phyloP scores from a whole-genome alignment of 2,329 filamentous ascomycete genomes.

The Hirsutella minnesotensis region DNA sequence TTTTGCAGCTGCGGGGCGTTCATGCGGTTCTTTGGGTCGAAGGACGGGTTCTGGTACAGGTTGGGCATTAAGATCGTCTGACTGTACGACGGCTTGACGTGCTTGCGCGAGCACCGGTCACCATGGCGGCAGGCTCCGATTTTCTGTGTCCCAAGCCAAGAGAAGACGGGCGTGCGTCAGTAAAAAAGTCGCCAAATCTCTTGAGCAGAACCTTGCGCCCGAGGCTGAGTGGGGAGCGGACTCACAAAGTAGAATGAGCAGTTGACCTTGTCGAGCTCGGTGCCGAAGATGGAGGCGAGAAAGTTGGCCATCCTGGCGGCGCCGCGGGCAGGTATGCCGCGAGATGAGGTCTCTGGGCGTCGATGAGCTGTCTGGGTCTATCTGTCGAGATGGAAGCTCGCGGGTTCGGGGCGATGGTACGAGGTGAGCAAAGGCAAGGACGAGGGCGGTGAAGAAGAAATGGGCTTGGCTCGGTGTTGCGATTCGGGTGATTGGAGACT shows the following conservation, averaged over 20 bases:
- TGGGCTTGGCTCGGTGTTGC: neutral
- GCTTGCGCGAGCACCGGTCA: slow-evolving; percentile 94
- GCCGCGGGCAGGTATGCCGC: no score
- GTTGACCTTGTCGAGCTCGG: slow-evolving; percentile 99
- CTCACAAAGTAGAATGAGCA: slow-evolving; percentile 80
- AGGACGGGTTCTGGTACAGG: slow-evolving; percentile 97
- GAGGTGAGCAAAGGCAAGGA: neutral
- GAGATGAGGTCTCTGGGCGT: no score
- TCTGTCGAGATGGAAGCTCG: no score
- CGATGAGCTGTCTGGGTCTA: no score
- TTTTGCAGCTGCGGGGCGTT: slow-evolving; percentile 92
- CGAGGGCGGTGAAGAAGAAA: neutral
- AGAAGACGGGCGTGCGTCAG: no score
- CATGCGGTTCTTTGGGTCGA: slow-evolving; percentile 95
- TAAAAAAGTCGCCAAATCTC: no score
- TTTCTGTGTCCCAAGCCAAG: slow-evolving; percentile 39
- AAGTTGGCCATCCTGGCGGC: slow-evolving; percentile 72
- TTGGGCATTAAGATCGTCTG: slow-evolving; percentile 97
- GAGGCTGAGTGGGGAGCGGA: slow-evolving; percentile 1
- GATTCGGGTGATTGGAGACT: no score
- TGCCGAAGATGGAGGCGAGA: slow-evolving; percentile 97
- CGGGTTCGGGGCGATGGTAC: no score
- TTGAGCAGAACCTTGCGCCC: no score
- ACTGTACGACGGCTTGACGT: slow-evolving; percentile 96
- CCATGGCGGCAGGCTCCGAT: slow-evolving; percentile 98